Evolutionary conservation across 192 early-diverging fungal species (phyloP), one percentile per base, ranked within the genome.

Genomic region (Coemansia sp.): DNA sequence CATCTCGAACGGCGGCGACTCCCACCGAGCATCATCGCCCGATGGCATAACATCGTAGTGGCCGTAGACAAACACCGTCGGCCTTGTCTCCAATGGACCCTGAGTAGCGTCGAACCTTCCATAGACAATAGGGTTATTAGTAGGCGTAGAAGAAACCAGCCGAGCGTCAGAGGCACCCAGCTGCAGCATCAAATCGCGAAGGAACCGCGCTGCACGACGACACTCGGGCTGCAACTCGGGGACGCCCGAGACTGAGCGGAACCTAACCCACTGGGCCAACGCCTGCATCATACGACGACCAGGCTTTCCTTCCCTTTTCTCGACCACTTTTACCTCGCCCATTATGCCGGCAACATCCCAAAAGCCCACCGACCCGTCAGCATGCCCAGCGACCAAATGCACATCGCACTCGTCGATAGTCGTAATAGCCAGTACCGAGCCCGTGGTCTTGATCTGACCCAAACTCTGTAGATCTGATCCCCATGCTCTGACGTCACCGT

Each of bases 11-110:
- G 92, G 91, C 66, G 80, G 74, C 39, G 85, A 74, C 24, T 65
- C 66, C 92, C 92, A 93, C 62, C 82, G 84, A 40, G 78, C 74
- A 70, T 82, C 78, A 43, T 90, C 88, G 59, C 80, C 80, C 0
- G 90, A 89, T 15, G 87, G 81, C 83, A 93, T 91, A 8, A 93
- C 92, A 69, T 93, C 92, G 64, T 92, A 92, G 76, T 93, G 92
- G 2, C 90, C 92, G 71, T 93, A 93, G 2, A 93, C 84, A 32
- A 93, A 77, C 2, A 91, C 86, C 27, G 86, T 87, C 15, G 79
- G 78, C 61, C 56, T 32, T 20, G 67, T 66, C 0, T 35, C 73
- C 68, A 67, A 71, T 45, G 62, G 47, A 62, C 20, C 59, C 70
- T 43, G 41, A 15, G 44, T 8, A 4, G 84, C 84, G 20, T 71